Evolutionary conservation across 768 basidiomycete species (phyloP), one percentile per base, ranked within the genome.

Genomic region (Lactarius deliciosus): DNA sequence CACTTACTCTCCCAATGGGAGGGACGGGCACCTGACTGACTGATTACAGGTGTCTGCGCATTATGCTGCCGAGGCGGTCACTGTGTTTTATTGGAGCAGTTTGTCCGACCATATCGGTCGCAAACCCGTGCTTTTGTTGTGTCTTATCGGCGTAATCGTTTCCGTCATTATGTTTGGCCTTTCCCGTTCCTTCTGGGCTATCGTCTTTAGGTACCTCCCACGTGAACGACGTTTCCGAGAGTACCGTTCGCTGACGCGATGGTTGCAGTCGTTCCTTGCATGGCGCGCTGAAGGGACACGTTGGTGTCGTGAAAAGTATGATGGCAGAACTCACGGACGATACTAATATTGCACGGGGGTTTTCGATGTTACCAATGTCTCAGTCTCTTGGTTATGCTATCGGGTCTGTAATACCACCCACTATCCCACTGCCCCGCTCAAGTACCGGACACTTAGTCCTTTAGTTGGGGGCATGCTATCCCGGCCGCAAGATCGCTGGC

Each of bases 401-500:
- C 11, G 36, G 36, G 36, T 38, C 10, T 38, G 36, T 38, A 38
- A 11, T 38, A 0, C 36, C 11, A 38, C 0, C 36, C 36, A 38
- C 36, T 38, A 4, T 11, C 22, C n/a, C 25, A 7, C 25, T 25
- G 11, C 8, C 22, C 6, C 13, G 5, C 47, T 53, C 0, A 53
- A 53, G 16, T 41, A 38, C 36, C 11, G 13, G 36, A 38, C 36
- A 13, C 36, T 11, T 38, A 61, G 60, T n/a, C 68, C 72, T 6
- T 57, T 72, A 16, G 22, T 71, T 7, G 72, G 72, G 2, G 72
- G 72, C 13, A 43, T 61, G 57, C 36, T 73, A 50, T 72, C 72
- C n/a, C 69, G 68, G 30, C 72, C 72, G 15, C 63, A 69, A n/a
- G 72, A 72, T 45, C 64, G 54, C 15, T 69, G 70, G 53, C 66